Base-by-base conservation (phyloP, 108 stramenopile genomes). In the Fragilaria crotonensis region DNA sequence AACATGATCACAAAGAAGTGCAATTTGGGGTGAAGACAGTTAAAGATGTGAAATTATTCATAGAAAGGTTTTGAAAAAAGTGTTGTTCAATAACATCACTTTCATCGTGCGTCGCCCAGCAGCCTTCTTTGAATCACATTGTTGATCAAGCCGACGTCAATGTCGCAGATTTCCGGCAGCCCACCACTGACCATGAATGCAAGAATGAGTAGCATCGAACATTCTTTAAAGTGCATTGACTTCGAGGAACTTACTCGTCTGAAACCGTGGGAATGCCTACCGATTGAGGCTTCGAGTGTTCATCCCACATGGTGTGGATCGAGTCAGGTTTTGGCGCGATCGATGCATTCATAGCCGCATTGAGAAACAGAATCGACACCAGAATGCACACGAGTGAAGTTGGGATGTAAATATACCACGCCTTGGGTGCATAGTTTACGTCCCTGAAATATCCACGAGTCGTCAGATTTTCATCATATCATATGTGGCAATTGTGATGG, bases 61-160 rank as follows among this genome's bases (percentile, higher is more conserved):
- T n/a, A n/a, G n/a, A n/a, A n/a, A n/a, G n/a, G n/a, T n/a, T n/a
- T n/a, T n/a, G n/a, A n/a, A n/a, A n/a, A n/a, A n/a, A n/a, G n/a
- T n/a, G n/a, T n/a, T n/a, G n/a, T n/a, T n/a, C n/a, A n/a, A n/a
- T n/a, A n/a, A n/a, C n/a, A n/a, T n/a, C n/a, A n/a, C n/a, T n/a
- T n/a, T n/a, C n/a, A n/a, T n/a, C n/a, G n/a, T n/a, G n/a, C n/a
- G n/a, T n/a, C n/a, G n/a, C n/a, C n/a, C n/a, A n/a, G n/a, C n/a
- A n/a, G n/a, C n/a, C n/a, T n/a, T n/a, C n/a, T n/a, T n/a, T n/a
- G n/a, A n/a, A n/a, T 11, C 7, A 41, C 11, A 41, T 41, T 7
- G 20, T 50, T 50, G 49, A 50, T 50, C 17, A 50, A 18, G 7
- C 17, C 49, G 17, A 50, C 49, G 49, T 50, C 49, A 50, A 50